phyloP scores from a whole-genome alignment of 371 early-diverging fungal genomes.

The Capillidium rhysosporum region DNA sequence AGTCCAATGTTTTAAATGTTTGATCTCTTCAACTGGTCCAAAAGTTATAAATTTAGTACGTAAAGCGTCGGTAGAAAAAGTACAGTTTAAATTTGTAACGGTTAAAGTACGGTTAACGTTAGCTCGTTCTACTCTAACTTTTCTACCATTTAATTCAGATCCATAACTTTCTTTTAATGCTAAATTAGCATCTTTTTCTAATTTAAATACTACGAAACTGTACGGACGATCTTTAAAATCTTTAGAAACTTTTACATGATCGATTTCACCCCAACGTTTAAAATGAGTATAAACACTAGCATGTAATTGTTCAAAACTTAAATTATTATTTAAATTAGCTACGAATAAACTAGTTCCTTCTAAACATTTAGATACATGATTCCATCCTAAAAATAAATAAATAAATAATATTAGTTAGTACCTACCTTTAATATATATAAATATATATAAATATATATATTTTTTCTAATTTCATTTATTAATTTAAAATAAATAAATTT shows the following conservation, averaged over 20 bases:
- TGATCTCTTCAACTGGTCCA: constrained; percentile 56
- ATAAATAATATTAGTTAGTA: too few species aligned
- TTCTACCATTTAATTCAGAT: constrained; percentile 41
- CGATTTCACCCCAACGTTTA: constrained; percentile 35
- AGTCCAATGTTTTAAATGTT: constrained; percentile 21
- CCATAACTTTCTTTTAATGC: constrained; percentile 50
- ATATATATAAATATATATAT: too few species aligned
- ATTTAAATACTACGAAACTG: constrained; percentile 68
- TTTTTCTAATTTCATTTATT: too few species aligned
- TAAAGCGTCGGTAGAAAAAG: constrained; percentile 19
- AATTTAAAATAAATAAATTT: too few species aligned
- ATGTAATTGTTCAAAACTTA: constrained; percentile 30
- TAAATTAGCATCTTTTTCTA: constrained; percentile 25
- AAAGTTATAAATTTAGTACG: constrained; percentile 17
- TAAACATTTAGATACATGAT: too few species aligned
- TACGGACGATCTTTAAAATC: constrained; percentile 66
- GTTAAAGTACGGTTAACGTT: constrained; percentile 64
- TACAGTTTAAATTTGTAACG: constrained; percentile 22
- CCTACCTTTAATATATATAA: too few species aligned
- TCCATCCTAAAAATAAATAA: too few species aligned
- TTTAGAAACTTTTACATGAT: constrained; percentile 56
- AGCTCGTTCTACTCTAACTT: constrained; percentile 66
- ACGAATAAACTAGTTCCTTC: too few species aligned
- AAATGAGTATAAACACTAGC: constrained; percentile 40
- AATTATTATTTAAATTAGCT: too few species aligned